Percentiles rank a stretch among this genome's conserved stretches.
Conservation (phyloP, 495 filamentous ascomycete genomes). For the Trichoderma orchidacearum region DNA sequence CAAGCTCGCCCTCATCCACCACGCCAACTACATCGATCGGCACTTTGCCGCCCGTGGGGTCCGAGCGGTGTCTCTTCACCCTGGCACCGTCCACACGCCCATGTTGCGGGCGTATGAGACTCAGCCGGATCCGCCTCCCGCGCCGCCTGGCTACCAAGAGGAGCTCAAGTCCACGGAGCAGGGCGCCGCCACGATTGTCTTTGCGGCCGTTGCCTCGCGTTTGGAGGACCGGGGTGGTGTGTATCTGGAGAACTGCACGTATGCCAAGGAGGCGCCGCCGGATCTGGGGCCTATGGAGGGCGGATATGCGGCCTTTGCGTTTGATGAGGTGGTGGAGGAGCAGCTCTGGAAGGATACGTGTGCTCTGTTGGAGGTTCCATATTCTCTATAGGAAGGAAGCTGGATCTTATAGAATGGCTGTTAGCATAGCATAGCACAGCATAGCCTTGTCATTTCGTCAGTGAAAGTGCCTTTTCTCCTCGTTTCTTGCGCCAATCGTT, state of each 20-base stretch:
- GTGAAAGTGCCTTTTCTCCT: not conserved
- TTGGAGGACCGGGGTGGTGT: conserved; percentile 23
- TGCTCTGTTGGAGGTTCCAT: not conserved
- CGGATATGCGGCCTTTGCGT: conserved; percentile 17
- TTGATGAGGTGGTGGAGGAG: conserved; percentile 19
- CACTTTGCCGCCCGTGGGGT: not conserved
- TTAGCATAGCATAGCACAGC: no score
- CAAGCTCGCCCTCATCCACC: conserved; percentile 42
- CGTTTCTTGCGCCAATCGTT: not conserved
- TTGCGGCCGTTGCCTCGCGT: conserved; percentile 26
- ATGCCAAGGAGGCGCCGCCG: conserved; percentile 1
- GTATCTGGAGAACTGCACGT: conserved; percentile 23
- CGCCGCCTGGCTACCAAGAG: conserved; percentile 9
- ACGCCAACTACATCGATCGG: not conserved
- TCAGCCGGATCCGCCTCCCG: not conserved
- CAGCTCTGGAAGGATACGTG: conserved; percentile 14
- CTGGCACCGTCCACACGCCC: not conserved
- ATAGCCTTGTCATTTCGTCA: no score
- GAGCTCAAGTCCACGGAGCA: conserved; percentile 21
- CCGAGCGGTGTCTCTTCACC: conserved; percentile 7
- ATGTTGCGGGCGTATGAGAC: not conserved
- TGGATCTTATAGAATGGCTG: not conserved
- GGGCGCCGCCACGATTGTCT: conserved; percentile 35
- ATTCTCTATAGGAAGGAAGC: not conserved
- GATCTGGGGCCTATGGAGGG: conserved; percentile 2